Conservation (phyloP, 345 rosid species). For the Salix koriyanagi region DNA sequence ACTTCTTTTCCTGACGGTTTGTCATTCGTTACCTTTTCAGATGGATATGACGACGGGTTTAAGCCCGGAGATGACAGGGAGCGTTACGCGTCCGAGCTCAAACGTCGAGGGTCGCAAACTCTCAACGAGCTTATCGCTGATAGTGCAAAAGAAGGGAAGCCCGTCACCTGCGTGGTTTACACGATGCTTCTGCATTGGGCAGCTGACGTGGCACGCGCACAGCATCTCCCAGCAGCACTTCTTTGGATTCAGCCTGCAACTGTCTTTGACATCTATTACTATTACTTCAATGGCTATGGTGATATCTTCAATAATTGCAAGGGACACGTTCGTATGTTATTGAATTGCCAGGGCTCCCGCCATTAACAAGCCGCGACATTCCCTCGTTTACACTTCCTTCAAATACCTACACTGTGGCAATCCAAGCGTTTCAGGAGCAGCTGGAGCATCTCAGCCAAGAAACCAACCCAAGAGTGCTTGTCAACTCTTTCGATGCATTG, state of each 20-base stretch:
- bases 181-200: slow-evolving; percentile 56
- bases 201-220: slow-evolving; percentile 39
- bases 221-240: slow-evolving; percentile 33
- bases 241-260: slow-evolving; percentile 77
- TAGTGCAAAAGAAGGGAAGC: slow-evolving; percentile 8
- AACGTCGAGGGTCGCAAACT: slow-evolving; percentile 37
- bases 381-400: slow-evolving; percentile 52
- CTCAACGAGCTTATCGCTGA: slow-evolving; percentile 33
- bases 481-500: slow-evolving; percentile 59
- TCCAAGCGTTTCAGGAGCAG: slow-evolving; percentile 25
- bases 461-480: slow-evolving; percentile 39
- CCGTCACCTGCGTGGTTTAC: slow-evolving; percentile 43
- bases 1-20: slow-evolving; percentile 26
- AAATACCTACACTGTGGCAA: background rate
- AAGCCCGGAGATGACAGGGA: slow-evolving; percentile 22
- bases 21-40: slow-evolving; percentile 47
- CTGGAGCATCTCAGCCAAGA: slow-evolving; percentile 34
- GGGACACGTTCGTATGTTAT: slow-evolving; percentile 20
- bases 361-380: slow-evolving; percentile 32
- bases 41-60: slow-evolving; percentile 58
- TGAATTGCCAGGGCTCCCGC: slow-evolving; percentile 46
- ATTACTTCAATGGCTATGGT: slow-evolving; percentile 43
- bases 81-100: slow-evolving; percentile 32
- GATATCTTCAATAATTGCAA: slow-evolving; percentile 22
- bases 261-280: slow-evolving; percentile 51